Base-by-base conservation (phyloP, 164 flowering plant species). In the Stephania cephalantha region DNA sequence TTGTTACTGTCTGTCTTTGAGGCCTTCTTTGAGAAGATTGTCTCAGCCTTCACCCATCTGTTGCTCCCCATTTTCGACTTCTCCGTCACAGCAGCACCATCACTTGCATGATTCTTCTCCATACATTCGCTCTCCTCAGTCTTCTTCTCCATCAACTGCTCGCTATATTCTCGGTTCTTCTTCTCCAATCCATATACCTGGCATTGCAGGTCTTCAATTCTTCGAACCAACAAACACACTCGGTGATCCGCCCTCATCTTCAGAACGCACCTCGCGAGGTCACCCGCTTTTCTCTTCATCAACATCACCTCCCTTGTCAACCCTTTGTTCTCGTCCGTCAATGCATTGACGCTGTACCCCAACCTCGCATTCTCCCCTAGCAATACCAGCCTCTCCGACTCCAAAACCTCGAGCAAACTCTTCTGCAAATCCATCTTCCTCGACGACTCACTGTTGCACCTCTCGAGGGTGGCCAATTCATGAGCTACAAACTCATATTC, bases 331-430 rank as follows among this genome's bases (percentile, higher is more conserved):
- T 89, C 94, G 44, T 88, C 93, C 69, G 76, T 73, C 73, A 90
- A 70, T 1, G 87, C 72, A 0, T 73, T 48, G 18, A 85, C 84
- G 35, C 79, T 80, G 72, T 83, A 89, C 45, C 83, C 85, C 81
- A 90, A 48, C 35, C 85, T 82, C 53, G 87, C 86, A 55, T 90
- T 92, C 78, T 92, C 97, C 35, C 80, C 82, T 75, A 87, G 73
- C 46, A 90, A 75, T 8, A 92, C 81, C 77, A 90, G 18, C 81
- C 95, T 84, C 83, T 92, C 97, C 22, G 94, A 86, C 72, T 90
- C 95, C 82, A 92, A 52, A 73, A 92, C 90, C 73, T 90, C 93
- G 46, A 92, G 77, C 73, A 92, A 75, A 75, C 88, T 88, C 86
- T 82, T 82, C 81, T 90, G 95, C 75, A 92, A 72, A 75, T 86